phyloP scores from a whole-genome alignment of 495 filamentous ascomycete genomes.

The Neurospora sp. region DNA sequence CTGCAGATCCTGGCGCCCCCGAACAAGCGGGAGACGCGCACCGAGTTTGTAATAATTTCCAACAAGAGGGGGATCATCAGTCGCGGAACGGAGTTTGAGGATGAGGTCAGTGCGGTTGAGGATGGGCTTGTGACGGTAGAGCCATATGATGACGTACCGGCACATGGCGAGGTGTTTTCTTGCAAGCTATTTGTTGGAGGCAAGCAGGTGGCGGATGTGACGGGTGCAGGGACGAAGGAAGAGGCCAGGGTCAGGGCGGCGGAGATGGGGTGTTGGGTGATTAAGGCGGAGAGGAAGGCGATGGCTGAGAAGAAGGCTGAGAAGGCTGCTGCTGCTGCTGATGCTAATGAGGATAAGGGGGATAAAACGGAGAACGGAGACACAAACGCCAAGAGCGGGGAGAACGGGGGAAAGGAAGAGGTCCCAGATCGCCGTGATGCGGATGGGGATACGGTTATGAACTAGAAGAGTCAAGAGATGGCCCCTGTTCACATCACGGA shows the following conservation, averaged over 20 bases:
- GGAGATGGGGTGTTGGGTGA: slow-evolving; percentile 30
- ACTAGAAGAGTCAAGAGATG: background rate
- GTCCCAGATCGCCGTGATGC: background rate
- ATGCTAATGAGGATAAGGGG: background rate
- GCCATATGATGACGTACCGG: slow-evolving; percentile 6
- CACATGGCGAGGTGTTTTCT: slow-evolving; percentile 19
- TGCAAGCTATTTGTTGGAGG: slow-evolving; percentile 45
- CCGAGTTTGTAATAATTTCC: background rate
- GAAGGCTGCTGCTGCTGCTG: background rate
- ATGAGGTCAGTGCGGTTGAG: slow-evolving; percentile 39
- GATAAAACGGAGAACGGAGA: background rate
- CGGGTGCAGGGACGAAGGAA: slow-evolving; percentile 36
- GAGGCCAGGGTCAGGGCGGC: slow-evolving; percentile 52
- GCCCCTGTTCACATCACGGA: background rate
- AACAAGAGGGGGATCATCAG: background rate
- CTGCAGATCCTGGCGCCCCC: slow-evolving; percentile 41
- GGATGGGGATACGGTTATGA: background rate
- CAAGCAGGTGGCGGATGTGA: slow-evolving; percentile 32
- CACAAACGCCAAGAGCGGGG: background rate
- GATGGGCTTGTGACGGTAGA: background rate
- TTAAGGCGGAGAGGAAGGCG: slow-evolving; percentile 4
- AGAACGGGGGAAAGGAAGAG: background rate
- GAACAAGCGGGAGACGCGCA: background rate
- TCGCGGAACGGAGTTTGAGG: slow-evolving; percentile 26
- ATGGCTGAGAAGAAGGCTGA: background rate